Conservation (phyloP, 2,329 filamentous ascomycete genomes). For the Diaporthe citrichinensis region DNA sequence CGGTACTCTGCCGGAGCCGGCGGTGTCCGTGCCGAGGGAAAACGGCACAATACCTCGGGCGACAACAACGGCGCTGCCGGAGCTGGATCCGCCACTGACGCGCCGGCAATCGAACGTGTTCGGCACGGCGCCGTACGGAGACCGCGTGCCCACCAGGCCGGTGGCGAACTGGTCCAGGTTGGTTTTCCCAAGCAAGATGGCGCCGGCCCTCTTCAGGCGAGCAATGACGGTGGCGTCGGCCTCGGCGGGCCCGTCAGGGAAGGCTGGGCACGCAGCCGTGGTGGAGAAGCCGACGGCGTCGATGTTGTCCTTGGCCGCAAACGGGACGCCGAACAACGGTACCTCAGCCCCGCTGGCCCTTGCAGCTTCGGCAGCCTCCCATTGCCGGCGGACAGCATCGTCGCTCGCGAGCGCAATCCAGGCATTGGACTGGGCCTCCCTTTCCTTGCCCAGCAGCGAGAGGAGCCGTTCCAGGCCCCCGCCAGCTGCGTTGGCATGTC, state of each 20-base stretch:
- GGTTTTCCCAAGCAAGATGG: background rate
- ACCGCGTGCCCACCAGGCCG: background rate
- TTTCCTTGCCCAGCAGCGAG: background rate
- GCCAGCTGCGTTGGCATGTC: background rate
- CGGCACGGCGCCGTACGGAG: background rate
- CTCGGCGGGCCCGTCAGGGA: background rate
- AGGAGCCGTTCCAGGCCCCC: background rate
- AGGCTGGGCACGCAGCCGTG: background rate
- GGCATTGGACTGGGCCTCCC: background rate
- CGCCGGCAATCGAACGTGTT: background rate
- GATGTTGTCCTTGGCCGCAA: background rate
- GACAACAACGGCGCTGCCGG: background rate
- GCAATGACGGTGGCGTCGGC: background rate
- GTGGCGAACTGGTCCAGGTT: background rate
- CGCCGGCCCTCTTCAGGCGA: background rate
- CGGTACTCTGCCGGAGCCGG: background rate
- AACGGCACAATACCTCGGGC: background rate
- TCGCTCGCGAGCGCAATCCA: background rate
- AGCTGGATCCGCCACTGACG: background rate
- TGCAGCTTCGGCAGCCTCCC: background rate
- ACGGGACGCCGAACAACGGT: background rate
- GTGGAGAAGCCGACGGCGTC: background rate
- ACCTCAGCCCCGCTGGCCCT: background rate
- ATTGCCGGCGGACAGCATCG: background rate
- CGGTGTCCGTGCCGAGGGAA: background rate